These are phyloP conservation scores for Poteriospumella lacustris DNA, from an alignment of 108 stramenopile genomes.

Conservation along the genomic window DNA sequence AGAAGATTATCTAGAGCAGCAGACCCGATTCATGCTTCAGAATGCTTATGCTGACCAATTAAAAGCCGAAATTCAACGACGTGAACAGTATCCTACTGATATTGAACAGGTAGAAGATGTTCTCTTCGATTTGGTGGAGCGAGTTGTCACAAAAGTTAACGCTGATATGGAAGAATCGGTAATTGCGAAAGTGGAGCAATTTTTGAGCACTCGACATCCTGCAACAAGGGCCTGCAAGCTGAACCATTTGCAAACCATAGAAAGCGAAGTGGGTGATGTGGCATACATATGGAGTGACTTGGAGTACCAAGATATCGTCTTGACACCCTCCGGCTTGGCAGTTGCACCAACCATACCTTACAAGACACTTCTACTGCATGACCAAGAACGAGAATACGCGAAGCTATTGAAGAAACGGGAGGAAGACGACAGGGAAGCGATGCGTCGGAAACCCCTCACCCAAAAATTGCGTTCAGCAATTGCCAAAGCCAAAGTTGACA, in stretches of 20 bases:
- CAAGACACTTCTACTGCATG: background rate
- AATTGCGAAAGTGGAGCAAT: background rate
- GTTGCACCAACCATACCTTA: background rate
- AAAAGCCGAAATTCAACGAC: background rate
- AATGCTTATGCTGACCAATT: background rate
- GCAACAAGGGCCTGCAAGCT: background rate
- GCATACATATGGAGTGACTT: background rate
- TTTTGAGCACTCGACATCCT: background rate
- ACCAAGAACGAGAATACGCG: background rate
- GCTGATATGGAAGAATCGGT: background rate
- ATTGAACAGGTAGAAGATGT: conserved; percentile 22
- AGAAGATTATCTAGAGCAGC: conserved; percentile 10
- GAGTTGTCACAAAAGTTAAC: background rate
- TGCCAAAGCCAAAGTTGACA: background rate
- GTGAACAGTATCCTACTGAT: background rate
- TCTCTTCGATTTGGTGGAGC: background rate
- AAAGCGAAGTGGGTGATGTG: background rate
- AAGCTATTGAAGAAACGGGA: background rate
- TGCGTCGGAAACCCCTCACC: background rate
- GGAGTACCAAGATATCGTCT: background rate
- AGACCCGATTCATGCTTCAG: background rate
- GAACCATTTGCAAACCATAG: background rate
- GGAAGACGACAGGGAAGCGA: background rate
- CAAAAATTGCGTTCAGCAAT: background rate
- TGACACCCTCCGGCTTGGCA: background rate